Evolutionary conservation across 495 filamentous ascomycete species (phyloP).

Genomic region (Talaromyces wortmannii): DNA sequence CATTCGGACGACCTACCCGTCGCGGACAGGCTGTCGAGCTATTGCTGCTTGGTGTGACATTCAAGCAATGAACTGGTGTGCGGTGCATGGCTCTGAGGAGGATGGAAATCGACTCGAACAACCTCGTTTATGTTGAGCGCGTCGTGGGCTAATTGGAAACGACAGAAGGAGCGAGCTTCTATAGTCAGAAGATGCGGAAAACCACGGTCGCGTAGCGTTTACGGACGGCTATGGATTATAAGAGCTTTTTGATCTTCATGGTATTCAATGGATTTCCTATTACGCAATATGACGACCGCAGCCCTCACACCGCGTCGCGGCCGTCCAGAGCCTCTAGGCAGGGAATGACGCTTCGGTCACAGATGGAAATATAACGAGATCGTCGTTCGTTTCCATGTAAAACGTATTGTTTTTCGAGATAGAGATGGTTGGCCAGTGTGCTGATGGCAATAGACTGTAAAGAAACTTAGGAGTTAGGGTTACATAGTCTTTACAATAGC

Average conservation of each 20-base stretch:
- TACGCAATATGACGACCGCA: neutral
- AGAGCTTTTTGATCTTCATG: neutral
- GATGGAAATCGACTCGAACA: neutral
- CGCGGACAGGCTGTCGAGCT: too few species aligned
- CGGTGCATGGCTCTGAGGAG: neutral
- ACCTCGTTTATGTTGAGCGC: neutral
- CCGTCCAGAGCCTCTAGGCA: neutral
- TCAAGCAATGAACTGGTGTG: too few species aligned
- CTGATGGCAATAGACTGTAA: too few species aligned
- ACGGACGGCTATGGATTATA: neutral
- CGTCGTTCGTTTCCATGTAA: too few species aligned
- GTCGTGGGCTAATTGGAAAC: neutral
- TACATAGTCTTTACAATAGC: conserved; percentile 5
- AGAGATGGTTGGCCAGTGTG: too few species aligned
- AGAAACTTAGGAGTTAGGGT: too few species aligned
- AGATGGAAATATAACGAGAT: neutral
- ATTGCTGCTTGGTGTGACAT: too few species aligned
- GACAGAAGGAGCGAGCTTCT: neutral
- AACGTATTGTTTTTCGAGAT: too few species aligned
- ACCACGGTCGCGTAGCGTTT: neutral
- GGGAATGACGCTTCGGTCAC: neutral
- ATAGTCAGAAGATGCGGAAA: neutral
- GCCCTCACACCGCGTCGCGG: neutral
- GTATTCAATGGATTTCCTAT: neutral
- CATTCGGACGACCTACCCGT: too few species aligned